phyloP scores from a whole-genome alignment of 2,329 filamentous ascomycete genomes.

The Aureobasidium pullulans region DNA sequence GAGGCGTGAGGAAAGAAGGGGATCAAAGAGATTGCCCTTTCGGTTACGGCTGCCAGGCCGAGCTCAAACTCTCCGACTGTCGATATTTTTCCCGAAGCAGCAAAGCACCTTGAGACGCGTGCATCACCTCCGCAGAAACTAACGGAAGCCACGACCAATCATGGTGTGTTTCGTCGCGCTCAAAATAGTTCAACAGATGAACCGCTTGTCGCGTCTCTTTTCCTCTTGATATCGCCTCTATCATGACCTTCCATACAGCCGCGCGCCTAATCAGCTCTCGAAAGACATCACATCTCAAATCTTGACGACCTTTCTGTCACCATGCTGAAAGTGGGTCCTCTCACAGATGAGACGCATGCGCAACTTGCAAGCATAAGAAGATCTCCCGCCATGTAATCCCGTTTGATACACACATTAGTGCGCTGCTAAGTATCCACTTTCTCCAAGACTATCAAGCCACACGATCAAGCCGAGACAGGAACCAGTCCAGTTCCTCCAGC shows the following conservation, averaged over 20 bases:
- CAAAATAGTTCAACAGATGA: constrained; percentile 3
- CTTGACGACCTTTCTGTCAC: background rate
- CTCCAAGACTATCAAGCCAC: constrained; percentile 8
- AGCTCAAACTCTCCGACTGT: constrained; percentile 7
- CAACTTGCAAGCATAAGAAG: background rate
- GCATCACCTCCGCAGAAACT: background rate
- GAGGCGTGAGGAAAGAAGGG: background rate
- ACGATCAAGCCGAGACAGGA: constrained; percentile 10
- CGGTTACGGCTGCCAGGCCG: constrained; percentile 6
- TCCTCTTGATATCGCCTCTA: background rate
- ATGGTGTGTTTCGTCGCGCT: background rate
- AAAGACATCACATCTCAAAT: background rate
- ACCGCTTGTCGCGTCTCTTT: background rate
- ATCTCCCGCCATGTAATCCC: constrained; percentile 11
- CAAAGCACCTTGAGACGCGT: constrained; percentile 8
- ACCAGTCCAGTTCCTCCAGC: background rate
- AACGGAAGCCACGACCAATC: constrained; percentile 8
- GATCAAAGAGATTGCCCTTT: constrained; percentile 9
- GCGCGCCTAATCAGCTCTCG: background rate
- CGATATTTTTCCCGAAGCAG: background rate
- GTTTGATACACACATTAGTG: constrained; percentile 11
- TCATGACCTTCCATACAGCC: background rate
- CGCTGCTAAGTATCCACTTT: constrained; percentile 2
- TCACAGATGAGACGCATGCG: constrained; percentile 1
- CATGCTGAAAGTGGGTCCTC: background rate